Evolutionary conservation across 768 basidiomycete genomes (phyloP), one percentile per base, ranked within the genome.

Genomic region (Tricholoma saponaceum): DNA sequence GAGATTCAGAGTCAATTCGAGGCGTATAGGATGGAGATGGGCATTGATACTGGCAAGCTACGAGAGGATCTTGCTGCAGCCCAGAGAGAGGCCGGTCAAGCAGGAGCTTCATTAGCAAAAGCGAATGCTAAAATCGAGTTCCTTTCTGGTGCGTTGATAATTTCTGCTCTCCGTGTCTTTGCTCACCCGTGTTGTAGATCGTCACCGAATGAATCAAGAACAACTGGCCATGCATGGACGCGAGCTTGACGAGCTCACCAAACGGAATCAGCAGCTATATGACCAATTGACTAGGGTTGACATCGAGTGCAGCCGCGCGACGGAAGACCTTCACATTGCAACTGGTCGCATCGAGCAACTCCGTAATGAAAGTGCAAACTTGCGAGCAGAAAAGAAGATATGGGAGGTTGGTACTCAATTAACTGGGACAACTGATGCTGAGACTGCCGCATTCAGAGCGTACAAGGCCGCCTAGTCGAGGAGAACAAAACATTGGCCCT

Each of bases 331-430:
- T 9, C 76, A 83, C 20, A 70, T 77, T 6, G 77, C 84, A 2
- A 84, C 82, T 59, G 76, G 81, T 23, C 79, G 80, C 22, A 73
- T 87, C 14, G 92, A 95, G 60, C 86, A 90, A 57, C 74, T 94
- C 37, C 84, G 92, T 9, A 92, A 90, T 62, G 95, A 98, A 64
- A 83, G 79, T 61, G 89, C 91, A 2, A 95, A 92, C 68, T 80
- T 97, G 16, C 85, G 89, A 43, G 95, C 94, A 0, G 96, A 98
- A 80, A 95, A 93, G 77, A 88, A 85, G 66, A 90, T 95, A 33
- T 93, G 90, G 89, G 91, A 92, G 86, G 93, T 91, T 53, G 30
- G 81, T 66, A 1, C 26, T 30, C 28, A 50, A 18, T 5, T 18
- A 6, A 18, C 18, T 50, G 6, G 8, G 12, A 5, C 32, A n/a